These are phyloP conservation scores for Plantago major DNA, from an alignment of 257 asterid genomes.

Conservation along the genomic window DNA sequence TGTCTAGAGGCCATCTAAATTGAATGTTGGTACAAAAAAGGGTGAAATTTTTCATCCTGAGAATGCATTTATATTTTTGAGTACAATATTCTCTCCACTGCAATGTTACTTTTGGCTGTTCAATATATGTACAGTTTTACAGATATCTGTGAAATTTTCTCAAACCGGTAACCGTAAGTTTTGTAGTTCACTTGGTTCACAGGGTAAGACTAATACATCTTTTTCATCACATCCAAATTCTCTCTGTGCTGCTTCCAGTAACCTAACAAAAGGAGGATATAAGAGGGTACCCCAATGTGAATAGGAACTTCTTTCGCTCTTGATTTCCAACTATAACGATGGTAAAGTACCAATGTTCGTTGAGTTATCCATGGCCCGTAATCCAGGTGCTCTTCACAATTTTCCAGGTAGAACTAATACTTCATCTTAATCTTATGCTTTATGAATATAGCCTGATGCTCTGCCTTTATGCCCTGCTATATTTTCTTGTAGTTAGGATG, in stretches of 20 bases:
- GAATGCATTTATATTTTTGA: neutral
- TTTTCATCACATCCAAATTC: constrained; percentile 38
- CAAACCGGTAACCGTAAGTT: constrained; percentile 14
- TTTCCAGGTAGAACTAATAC: constrained; percentile 22
- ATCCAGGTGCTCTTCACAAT: constrained; percentile 11
- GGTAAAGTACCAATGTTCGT: constrained; percentile 31
- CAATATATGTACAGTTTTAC: neutral
- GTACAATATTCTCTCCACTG: neutral
- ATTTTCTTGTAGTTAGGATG: neutral
- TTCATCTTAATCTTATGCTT: constrained; percentile 12
- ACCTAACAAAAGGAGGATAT: constrained; percentile 36
- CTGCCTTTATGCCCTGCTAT: constrained; percentile 14
- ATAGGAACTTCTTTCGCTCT: constrained; percentile 34
- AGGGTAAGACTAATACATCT: constrained; percentile 39
- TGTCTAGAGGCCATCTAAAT: neutral
- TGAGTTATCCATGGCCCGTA: constrained; percentile 5
- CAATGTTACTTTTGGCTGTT: neutral
- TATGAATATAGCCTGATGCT: constrained; percentile 9
- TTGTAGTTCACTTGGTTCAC: constrained; percentile 45
- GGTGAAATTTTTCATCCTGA: neutral
- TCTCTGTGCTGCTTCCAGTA: constrained; percentile 46
- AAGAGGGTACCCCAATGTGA: constrained; percentile 31
- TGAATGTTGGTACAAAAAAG: neutral
- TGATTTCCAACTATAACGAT: constrained; percentile 28
- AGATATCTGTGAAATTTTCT: constrained; percentile 5